phyloP scores from a whole-genome alignment of 306 rosid species.

The Rosa rugosa region DNA sequence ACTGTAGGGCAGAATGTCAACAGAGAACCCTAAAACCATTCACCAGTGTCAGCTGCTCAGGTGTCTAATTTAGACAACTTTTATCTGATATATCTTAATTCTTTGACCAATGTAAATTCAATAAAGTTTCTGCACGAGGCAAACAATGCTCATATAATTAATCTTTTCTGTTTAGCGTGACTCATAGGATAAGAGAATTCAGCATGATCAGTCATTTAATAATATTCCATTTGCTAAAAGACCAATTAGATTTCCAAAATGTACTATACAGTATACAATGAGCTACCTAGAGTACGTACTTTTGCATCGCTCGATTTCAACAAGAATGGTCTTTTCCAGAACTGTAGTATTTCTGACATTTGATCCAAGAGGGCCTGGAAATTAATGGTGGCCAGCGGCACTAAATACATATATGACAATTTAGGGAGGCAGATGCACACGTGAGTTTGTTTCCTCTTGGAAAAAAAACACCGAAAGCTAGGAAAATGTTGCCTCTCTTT shows the following conservation, averaged over 20 bases:
- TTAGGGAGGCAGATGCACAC: neutral
- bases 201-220: neutral
- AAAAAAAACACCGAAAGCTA: neutral
- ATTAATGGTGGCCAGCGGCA: neutral
- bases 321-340: neutral
- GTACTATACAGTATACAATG: neutral
- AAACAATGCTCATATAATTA: neutral
- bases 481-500: neutral
- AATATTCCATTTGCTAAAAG: neutral
- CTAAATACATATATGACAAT: neutral
- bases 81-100: conserved; percentile 18
- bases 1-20: conserved; percentile 27
- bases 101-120: neutral
- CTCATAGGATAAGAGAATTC: neutral
- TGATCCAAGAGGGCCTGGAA: neutral
- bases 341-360: neutral
- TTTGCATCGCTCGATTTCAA: neutral
- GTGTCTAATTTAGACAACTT: conserved; percentile 31
- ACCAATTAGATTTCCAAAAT: neutral
- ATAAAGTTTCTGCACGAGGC: neutral
- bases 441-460: neutral
- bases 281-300: neutral
- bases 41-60: conserved; percentile 35
- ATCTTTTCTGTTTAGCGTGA: neutral
- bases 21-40: conserved; percentile 26